Evolutionary conservation across 2,329 filamentous ascomycete species (phyloP).

Genomic region (Aspergillus melleus): DNA sequence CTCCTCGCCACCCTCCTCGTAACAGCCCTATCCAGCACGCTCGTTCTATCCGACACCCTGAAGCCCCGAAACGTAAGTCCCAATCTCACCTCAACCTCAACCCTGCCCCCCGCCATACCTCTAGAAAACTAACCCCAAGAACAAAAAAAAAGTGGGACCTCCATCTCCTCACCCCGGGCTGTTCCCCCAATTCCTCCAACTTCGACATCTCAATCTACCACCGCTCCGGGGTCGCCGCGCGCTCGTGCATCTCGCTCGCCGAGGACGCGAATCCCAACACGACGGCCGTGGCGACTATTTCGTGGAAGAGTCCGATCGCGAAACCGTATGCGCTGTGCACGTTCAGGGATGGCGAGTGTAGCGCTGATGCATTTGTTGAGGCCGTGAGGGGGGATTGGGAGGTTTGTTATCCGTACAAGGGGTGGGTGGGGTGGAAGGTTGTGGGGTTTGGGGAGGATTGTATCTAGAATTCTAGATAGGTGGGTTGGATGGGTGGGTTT

Average conservation of each 20-base stretch:
- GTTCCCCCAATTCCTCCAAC: conserved; percentile 22
- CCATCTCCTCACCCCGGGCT: conserved; percentile 32
- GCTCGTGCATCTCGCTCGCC: conserved; percentile 13
- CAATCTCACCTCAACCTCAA: background rate
- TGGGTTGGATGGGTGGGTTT: too few relatives aligned
- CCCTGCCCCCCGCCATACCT: background rate
- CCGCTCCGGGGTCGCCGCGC: conserved; percentile 11
- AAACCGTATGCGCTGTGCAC: conserved; percentile 24
- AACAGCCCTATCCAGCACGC: background rate
- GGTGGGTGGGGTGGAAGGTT: conserved; percentile 22
- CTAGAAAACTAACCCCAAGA: background rate
- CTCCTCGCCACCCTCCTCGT: background rate
- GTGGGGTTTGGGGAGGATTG: conserved; percentile 11
- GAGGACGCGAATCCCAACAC: background rate
- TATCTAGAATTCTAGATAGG: too few relatives aligned
- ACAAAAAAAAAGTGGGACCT: conserved; percentile 27
- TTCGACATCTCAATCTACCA: conserved; percentile 22
- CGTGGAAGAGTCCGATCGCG: conserved; percentile 26
- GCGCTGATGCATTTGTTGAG: background rate
- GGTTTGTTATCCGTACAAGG: conserved; percentile 25
- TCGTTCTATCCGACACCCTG: conserved; percentile 7
- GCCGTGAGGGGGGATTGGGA: conserved; percentile 25
- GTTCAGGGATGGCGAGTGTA: conserved; percentile 20
- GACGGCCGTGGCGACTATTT: conserved; percentile 22
- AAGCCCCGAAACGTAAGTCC: conserved; percentile 21